Conservation (phyloP, 176 grass and related monocot species). For the sorghum (Sorghum bicolor) region DNA sequence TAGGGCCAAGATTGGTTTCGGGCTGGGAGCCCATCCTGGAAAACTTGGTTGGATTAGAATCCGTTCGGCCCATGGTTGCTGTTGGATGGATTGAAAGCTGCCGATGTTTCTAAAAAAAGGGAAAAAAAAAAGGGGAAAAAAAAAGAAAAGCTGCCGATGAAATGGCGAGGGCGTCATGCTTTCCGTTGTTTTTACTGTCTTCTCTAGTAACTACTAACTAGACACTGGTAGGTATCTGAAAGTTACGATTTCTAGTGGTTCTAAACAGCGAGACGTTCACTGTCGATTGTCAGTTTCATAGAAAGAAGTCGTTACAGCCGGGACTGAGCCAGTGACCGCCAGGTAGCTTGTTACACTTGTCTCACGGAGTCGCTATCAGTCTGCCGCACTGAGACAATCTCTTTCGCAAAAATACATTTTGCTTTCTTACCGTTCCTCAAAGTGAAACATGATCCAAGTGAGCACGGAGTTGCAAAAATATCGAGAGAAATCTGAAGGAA, state of each 20-base stretch:
- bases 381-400: background rate
- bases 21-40: background rate
- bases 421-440: background rate
- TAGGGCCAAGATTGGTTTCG: background rate
- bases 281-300: background rate
- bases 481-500: slow-evolving; percentile 29
- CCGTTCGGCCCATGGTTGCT: background rate
- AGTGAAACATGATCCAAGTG: background rate
- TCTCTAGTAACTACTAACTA: background rate
- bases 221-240: background rate
- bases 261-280: background rate
- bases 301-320: background rate
- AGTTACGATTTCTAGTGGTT: background rate
- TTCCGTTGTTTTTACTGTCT: background rate
- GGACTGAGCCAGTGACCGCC: background rate
- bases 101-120: too few relatives aligned
- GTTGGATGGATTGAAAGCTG: too few relatives aligned
- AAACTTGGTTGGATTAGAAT: background rate
- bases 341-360: background rate
- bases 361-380: background rate
- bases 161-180: background rate
- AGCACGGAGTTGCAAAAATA: background rate
- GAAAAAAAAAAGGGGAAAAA: too few relatives aligned
- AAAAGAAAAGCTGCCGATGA: too few relatives aligned
- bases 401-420: background rate